Evolutionary conservation across 441 rosid genomes (phyloP).

Genomic region (Daphne laureola): DNA sequence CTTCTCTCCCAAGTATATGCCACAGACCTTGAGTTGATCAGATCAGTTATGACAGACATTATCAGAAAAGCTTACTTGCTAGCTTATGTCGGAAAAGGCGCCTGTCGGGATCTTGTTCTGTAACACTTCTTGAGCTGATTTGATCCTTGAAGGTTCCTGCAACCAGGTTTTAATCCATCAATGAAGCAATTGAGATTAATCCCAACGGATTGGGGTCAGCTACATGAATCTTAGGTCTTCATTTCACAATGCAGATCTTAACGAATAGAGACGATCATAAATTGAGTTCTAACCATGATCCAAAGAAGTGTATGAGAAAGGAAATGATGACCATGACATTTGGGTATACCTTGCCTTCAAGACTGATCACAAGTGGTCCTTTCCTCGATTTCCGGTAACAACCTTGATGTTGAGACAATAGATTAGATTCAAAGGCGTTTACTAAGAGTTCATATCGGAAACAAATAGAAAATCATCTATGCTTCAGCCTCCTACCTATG

Average conservation of each 20-base stretch:
- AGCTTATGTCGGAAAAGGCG: constrained; percentile 34
- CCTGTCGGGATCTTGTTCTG: constrained; percentile 45
- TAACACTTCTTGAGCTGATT: constrained; percentile 48
- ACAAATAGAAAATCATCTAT: neutral
- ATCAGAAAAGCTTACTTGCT: neutral
- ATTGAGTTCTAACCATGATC: no score
- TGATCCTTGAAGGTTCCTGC: constrained; percentile 52
- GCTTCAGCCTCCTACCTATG: constrained; percentile 41
- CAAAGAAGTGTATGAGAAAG: constrained; percentile 3
- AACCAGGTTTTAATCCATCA: neutral
- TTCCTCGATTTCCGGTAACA: constrained; percentile 70
- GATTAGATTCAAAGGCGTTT: constrained; percentile 13
- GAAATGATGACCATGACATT: constrained; percentile 1
- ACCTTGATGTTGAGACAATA: constrained; percentile 32
- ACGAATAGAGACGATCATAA: no score
- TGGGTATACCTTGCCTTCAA: constrained; percentile 72
- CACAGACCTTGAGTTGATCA: no score
- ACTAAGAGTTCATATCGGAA: constrained; percentile 2
- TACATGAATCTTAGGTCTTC: no score
- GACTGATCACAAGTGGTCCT: constrained; percentile 53
- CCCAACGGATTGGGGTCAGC: no score
- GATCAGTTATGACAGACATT: no score
- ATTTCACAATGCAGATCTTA: no score
- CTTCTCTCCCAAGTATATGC: no score
- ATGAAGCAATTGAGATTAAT: no score